Percentiles rank a stretch among this genome's conserved stretches.
Evolutionary conservation across 768 basidiomycete species (phyloP).

Genomic region (Pleurotus djamor): DNA sequence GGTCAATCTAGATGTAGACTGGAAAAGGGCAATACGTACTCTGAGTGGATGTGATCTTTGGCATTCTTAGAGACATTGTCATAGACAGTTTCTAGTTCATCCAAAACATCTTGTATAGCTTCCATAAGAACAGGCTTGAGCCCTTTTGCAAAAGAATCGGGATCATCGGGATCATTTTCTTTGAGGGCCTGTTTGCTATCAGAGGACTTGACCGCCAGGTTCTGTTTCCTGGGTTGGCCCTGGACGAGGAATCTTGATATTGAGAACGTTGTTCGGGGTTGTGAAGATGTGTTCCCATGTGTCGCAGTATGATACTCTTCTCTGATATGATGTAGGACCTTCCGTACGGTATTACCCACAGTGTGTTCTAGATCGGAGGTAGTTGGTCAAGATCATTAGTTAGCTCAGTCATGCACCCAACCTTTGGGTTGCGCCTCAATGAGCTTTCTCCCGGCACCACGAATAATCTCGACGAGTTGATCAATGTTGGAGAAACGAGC

Average conservation of each 20-base stretch:
- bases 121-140: constrained; percentile 95
- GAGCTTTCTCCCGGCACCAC: constrained; percentile 73
- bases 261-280: constrained; percentile 50
- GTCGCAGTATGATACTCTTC: constrained; percentile 92
- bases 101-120: constrained; percentile 94
- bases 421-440: constrained; percentile 96
- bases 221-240: constrained; percentile 66
- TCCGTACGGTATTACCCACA: constrained; percentile 92
- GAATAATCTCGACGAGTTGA: constrained; percentile 78
- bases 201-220: constrained; percentile 32
- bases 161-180: constrained; percentile 74
- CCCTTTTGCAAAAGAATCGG: constrained; percentile 71
- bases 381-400: constrained; percentile 8
- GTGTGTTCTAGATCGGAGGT: constrained; percentile 68
- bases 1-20: neutral
- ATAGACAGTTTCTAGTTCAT: constrained; percentile 95
- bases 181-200: constrained; percentile 58
- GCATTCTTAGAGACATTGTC: constrained; percentile 94
- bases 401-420: constrained; percentile 24
- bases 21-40: constrained; percentile 51
- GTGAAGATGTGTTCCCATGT: constrained; percentile 35
- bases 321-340: constrained; percentile 89
- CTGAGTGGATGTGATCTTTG: constrained; percentile 96
- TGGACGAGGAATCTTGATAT: constrained; percentile 83
- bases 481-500: constrained; percentile 86